phyloP scores from a whole-genome alignment of 208 protist species.

The Leishmania gerbilli region DNA sequence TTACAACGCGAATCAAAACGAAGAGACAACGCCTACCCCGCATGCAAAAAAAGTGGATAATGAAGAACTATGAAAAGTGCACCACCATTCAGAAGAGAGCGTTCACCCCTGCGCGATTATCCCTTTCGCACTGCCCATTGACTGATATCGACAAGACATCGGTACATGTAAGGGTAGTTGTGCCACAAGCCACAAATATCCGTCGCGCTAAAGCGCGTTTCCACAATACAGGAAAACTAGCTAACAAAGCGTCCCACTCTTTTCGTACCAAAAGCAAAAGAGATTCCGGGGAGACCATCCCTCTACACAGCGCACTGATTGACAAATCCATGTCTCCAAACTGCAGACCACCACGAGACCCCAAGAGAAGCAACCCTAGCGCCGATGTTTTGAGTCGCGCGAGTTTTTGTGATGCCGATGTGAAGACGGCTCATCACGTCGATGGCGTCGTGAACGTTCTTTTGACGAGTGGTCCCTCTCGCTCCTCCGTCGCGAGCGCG shows the following conservation, averaged over 20 bases:
- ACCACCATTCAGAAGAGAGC: background rate
- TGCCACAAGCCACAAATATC: background rate
- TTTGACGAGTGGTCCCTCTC: background rate
- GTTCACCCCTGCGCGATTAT: background rate
- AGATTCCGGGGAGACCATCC: background rate
- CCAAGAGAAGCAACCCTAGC: slow-evolving; percentile 1
- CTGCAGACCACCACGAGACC: slow-evolving; percentile 21
- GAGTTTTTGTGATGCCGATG: slow-evolving; percentile 12
- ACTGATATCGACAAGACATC: background rate
- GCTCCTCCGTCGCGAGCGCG: background rate
- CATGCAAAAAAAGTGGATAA: background rate
- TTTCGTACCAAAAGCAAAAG: background rate
- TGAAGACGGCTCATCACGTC: slow-evolving; percentile 9
- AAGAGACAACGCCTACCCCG: background rate
- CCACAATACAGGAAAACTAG: background rate
- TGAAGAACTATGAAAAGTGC: background rate
- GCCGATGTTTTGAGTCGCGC: slow-evolving; percentile 18
- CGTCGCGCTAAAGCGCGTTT: background rate
- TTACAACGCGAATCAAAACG: background rate
- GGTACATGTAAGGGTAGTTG: background rate
- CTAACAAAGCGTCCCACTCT: background rate
- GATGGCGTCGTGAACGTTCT: slow-evolving; percentile 2
- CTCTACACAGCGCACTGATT: background rate
- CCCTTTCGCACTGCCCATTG: background rate
- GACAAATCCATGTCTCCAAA: background rate